Conservation (phyloP, 768 basidiomycete genomes). For the Boletales sp. region DNA sequence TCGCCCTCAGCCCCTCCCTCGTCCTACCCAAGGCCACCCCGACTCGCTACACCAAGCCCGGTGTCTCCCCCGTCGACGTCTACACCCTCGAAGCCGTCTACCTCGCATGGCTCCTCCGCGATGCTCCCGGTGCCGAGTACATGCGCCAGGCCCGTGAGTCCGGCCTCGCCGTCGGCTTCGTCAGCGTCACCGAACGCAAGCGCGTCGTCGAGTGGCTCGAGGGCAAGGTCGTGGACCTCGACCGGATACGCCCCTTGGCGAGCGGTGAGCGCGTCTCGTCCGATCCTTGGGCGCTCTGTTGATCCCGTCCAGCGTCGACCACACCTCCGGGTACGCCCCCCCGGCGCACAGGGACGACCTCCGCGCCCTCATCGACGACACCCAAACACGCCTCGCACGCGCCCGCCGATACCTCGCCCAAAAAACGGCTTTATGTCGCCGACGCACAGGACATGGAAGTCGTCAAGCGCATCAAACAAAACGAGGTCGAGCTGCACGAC, state of each 20-base stretch:
- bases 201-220: conserved; percentile 83
- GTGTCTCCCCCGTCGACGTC: conserved; percentile 45
- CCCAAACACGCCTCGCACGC: conserved; percentile 20
- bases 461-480: conserved; percentile 76
- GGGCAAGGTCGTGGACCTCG: conserved; percentile 38
- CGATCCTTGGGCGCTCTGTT: neutral
- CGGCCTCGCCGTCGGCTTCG: conserved; percentile 70
- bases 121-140: conserved; percentile 79
- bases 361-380: conserved; percentile 17
- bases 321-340: conserved; percentile 63
- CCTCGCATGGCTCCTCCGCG: conserved; percentile 76
- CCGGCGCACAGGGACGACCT: conserved; percentile 22
- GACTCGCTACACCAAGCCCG: conserved; percentile 77
- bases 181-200: conserved; percentile 86
- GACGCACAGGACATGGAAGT: conserved; percentile 76
- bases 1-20: conserved; percentile 51
- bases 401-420: conserved; percentile 38
- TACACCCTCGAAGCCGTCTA: conserved; percentile 81
- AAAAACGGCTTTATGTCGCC: conserved; percentile 76
- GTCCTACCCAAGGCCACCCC: conserved; percentile 68
- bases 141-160: conserved; percentile 79
- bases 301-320: conserved; percentile 38
- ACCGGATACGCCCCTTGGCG: conserved; percentile 22
- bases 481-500: conserved; percentile 78
- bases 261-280: conserved; percentile 11